Base-by-base conservation (phyloP, 768 basidiomycete species). In the Pholiota molesta region DNA sequence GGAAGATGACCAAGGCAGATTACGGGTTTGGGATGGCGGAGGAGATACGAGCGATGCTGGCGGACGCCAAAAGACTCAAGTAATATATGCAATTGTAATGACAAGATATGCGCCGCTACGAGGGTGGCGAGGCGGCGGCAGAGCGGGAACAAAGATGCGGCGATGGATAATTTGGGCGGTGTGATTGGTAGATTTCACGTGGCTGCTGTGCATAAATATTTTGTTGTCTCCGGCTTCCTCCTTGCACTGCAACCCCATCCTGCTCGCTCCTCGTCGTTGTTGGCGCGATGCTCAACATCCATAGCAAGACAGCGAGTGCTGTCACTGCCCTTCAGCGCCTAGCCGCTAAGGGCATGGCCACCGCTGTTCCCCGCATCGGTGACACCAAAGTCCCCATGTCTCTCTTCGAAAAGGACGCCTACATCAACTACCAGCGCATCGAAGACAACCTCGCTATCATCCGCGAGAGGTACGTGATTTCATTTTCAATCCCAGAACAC, bases 391-490 rank as follows among this genome's bases (percentile, higher is more conserved):
- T 95, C 59, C 78, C 91, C 67, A 94, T 95, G 92, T 93, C 91
- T 40, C 81, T 89, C 66, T 85, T 94, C 65, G 93, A 95, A 76
- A 87, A 89, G 72, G 86, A 82, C 68, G 87, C 86, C 47, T 94
- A 86, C 73, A 94, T 95, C 77, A 95, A 95, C 86, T 95, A 95
- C 77, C 94, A 95, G 78, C 90, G 96, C 61, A 98, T 99, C 74
- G 96, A 99, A 81, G 95, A 98, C 77, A 98, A 96, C 83, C 90
- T 99, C 64, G 88, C 84, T 66, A 75, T 97, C 72, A 86, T 98
- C 60, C 90, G 95, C 68, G 81, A 88, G 57, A 86, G 95, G 95
- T 95, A 37, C n/a, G 23, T 57, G 37, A 14, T 29, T 33, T 14
- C 10, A 13, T 26, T n/a, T 42, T 49, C 16, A 37, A 37, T 14